Percentiles rank a stretch among this genome's conserved stretches.
Conservation (phyloP, 148 eudicot genomes). For the Nepenthes gracilis region DNA sequence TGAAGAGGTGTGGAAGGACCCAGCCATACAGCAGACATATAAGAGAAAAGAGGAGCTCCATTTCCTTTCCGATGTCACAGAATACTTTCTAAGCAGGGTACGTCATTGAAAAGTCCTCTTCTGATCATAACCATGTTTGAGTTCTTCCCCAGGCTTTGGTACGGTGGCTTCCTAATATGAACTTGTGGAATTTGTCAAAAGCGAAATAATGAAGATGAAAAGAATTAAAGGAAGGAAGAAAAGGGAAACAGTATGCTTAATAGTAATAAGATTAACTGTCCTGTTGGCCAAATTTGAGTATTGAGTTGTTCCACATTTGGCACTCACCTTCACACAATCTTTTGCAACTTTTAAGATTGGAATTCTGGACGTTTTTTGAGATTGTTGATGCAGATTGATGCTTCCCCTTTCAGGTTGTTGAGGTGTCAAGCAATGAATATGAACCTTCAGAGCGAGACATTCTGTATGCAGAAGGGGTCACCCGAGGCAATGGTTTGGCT, state of each 20-base stretch:
- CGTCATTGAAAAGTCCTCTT: not conserved
- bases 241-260: not conserved
- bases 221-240: not conserved
- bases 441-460: slow-evolving; percentile 96
- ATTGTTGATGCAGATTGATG: too few relatives aligned
- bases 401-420: slow-evolving; percentile 59
- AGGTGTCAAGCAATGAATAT: slow-evolving; percentile 93
- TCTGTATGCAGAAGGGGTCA: slow-evolving; percentile 91
- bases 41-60: slow-evolving; percentile 82
- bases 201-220: not conserved
- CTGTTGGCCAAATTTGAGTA: too few relatives aligned
- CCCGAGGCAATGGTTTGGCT: slow-evolving; percentile 92
- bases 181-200: too few relatives aligned
- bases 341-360: too few relatives aligned
- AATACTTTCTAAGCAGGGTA: slow-evolving; percentile 96
- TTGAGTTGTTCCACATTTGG: too few relatives aligned
- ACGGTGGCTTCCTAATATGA: too few relatives aligned
- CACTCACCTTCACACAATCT: too few relatives aligned
- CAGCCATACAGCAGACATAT: slow-evolving; percentile 86
- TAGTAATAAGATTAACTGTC: too few relatives aligned
- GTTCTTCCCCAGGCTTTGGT: not conserved
- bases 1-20: slow-evolving; percentile 97
- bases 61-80: slow-evolving; percentile 92
- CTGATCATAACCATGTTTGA: not conserved
- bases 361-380: too few relatives aligned